These are phyloP conservation scores for Tricholoma sp. DNA, from an alignment of 768 basidiomycete species.

Conservation along the genomic window DNA sequence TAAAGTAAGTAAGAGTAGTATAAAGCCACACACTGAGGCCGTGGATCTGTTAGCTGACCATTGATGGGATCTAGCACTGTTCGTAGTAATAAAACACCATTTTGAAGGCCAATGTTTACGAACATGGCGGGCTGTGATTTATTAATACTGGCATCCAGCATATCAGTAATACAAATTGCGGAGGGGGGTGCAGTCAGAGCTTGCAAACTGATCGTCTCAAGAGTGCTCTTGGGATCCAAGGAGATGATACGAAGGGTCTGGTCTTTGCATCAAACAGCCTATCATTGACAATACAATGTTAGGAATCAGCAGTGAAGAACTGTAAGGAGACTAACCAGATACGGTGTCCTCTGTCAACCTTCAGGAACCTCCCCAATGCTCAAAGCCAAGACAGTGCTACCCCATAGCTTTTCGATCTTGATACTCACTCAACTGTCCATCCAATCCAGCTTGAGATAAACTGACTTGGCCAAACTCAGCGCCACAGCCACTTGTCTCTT, in stretches of 20 bases:
- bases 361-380: conserved; percentile 95
- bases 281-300: conserved; percentile 5
- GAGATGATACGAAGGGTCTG: conserved; percentile 98
- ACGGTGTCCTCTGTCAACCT: conserved; percentile 88
- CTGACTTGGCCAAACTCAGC: conserved; percentile 90
- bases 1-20: conserved; percentile 1
- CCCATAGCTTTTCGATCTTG: conserved; percentile 97
- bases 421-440: conserved; percentile 96
- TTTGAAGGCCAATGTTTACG: conserved; percentile 96
- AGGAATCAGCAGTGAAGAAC: background rate
- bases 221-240: conserved; percentile 90
- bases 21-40: conserved; percentile 54
- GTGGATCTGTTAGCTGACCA: conserved; percentile 93
- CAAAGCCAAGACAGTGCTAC: conserved; percentile 88
- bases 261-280: conserved; percentile 99
- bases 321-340: conserved; percentile 55
- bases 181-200: conserved; percentile 95
- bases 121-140: conserved; percentile 94
- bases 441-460: conserved; percentile 97
- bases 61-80: conserved; percentile 95
- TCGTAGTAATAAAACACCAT: conserved; percentile 89
- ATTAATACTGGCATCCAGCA: conserved; percentile 96
- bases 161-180: conserved; percentile 95
- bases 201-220: conserved; percentile 94
- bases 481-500: conserved; percentile 97